Evolutionary conservation across 495 filamentous ascomycete genomes (phyloP).

Genomic region (Chaetomidium leptoderma): DNA sequence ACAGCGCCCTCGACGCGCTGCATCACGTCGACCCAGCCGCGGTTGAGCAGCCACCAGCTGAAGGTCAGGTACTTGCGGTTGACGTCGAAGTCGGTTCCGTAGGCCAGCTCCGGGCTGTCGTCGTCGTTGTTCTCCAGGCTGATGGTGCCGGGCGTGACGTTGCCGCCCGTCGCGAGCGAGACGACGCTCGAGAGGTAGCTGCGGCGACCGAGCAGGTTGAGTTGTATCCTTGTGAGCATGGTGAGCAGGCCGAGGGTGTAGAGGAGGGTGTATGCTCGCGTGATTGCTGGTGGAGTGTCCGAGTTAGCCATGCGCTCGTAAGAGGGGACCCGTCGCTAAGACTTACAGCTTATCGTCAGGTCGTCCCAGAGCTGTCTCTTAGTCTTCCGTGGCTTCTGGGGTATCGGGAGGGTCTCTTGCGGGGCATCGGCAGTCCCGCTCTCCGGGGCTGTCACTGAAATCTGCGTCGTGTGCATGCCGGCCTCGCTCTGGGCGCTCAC

Average conservation of each 20-base stretch:
- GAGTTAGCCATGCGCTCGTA: constrained; percentile 21
- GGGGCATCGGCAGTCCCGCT: constrained; percentile 35
- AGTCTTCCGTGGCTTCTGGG: constrained; percentile 59
- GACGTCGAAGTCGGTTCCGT: constrained; percentile 88
- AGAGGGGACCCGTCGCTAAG: not conserved
- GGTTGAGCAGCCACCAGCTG: constrained; percentile 95
- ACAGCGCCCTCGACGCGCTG: constrained; percentile 74
- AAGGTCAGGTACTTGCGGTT: constrained; percentile 92
- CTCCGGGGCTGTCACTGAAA: constrained; percentile 43
- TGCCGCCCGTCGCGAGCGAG: constrained; percentile 67
- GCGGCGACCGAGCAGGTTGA: constrained; percentile 91
- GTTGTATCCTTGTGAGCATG: constrained; percentile 89
- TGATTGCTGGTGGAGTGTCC: constrained; percentile 68
- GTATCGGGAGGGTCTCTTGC: constrained; percentile 34
- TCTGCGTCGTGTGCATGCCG: constrained; percentile 74
- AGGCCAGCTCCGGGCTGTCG: constrained; percentile 68
- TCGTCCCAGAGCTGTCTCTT: constrained; percentile 97
- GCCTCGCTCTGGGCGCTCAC: constrained; percentile 65
- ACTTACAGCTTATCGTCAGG: constrained; percentile 87
- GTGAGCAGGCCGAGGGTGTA: constrained; percentile 88
- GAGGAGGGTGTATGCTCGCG: constrained; percentile 81
- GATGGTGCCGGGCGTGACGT: constrained; percentile 54
- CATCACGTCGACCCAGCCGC: constrained; percentile 79
- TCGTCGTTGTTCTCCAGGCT: constrained; percentile 86
- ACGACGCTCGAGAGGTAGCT: constrained; percentile 95